Percentiles rank a stretch among this genome's conserved stretches.
Evolutionary conservation across 192 early-diverging fungal genomes (phyloP).

Genomic region (Polychytrium aggregatum): DNA sequence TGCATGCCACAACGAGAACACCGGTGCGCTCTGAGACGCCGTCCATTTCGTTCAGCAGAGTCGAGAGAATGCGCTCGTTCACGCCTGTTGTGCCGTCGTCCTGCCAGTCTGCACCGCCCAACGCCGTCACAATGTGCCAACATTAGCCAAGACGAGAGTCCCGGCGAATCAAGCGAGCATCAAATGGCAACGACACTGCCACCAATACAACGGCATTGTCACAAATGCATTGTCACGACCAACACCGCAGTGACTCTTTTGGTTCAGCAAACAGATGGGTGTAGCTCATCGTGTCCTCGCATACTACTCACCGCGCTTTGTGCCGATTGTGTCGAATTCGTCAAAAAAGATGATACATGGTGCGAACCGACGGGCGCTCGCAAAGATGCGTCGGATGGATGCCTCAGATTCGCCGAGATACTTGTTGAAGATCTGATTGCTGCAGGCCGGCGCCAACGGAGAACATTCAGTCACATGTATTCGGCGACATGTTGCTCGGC

Average conservation of each 20-base stretch:
- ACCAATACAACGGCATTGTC: neutral
- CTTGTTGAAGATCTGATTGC: slow-evolving; percentile 87
- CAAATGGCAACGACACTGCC: neutral
- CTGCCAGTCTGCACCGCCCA: slow-evolving; percentile 16
- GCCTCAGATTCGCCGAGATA: slow-evolving; percentile 91
- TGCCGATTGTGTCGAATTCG: slow-evolving; percentile 83
- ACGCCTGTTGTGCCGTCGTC: slow-evolving; percentile 57
- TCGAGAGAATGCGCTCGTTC: slow-evolving; percentile 81
- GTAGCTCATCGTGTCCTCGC: neutral
- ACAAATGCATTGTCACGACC: neutral
- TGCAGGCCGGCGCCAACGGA: slow-evolving; percentile 4
- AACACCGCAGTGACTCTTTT: neutral
- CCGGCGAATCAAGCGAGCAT: neutral
- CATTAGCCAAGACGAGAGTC: neutral
- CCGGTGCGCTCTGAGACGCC: slow-evolving; percentile 72
- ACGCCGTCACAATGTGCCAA: neutral
- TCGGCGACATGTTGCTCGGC: neutral
- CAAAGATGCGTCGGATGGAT: slow-evolving; percentile 68
- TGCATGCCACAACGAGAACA: slow-evolving; percentile 72
- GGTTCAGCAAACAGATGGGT: neutral
- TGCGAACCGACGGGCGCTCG: slow-evolving; percentile 65
- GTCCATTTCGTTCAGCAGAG: slow-evolving; percentile 90
- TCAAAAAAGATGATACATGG: slow-evolving; percentile 93
- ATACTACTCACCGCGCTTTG: slow-evolving; percentile 52
- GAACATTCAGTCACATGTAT: neutral